A percentile compares a stretch with the other conserved stretches of the same genome.
Evolutionary conservation across 2,329 filamentous ascomycete species (phyloP).

Genomic region (Phyllosticta capitalensis): DNA sequence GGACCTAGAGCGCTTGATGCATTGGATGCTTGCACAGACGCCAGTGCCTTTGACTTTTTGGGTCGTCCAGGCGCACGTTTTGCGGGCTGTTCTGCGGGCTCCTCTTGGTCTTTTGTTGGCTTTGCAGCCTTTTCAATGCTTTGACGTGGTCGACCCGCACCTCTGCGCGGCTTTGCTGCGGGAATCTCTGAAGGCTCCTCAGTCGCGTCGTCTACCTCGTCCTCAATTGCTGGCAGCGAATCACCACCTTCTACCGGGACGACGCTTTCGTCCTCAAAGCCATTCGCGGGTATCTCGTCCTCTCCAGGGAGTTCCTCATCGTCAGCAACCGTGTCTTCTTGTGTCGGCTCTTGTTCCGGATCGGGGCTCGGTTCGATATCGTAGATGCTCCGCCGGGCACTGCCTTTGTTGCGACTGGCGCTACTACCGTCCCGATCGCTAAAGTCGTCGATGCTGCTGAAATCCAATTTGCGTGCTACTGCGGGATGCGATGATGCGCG

Average conservation of each 20-base stretch:
- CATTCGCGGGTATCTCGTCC: constrained; percentile 16
- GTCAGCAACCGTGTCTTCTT: constrained; percentile 26
- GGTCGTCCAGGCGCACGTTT: constrained; percentile 4
- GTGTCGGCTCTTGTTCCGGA: constrained; percentile 17
- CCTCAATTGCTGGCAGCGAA: constrained; percentile 18
- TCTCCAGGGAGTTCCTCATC: constrained; percentile 23
- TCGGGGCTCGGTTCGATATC: constrained; percentile 25
- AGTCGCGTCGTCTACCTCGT: constrained; percentile 19
- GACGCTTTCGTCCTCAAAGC: constrained; percentile 21
- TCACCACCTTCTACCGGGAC: constrained; percentile 22
- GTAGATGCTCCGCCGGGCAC: constrained; percentile 23
- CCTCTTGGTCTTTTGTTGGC: constrained; percentile 18
- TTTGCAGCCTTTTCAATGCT: constrained; percentile 20
- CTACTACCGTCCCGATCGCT: constrained; percentile 21
- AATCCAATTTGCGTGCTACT: constrained; percentile 49
- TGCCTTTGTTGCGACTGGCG: constrained; percentile 19
- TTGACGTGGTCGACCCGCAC: constrained; percentile 12
- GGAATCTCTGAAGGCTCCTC: constrained; percentile 15
- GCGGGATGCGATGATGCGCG: constrained; percentile 27
- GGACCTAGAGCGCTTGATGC: background rate
- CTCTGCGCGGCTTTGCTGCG: constrained; percentile 16
- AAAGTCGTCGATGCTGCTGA: constrained; percentile 25
- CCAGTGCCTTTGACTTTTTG: background rate
- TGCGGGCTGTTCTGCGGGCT: constrained; percentile 7
- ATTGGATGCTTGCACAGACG: constrained; percentile 1